These are phyloP conservation scores for Kandelia obovata DNA, from an alignment of 345 rosid genomes.

Conservation along the genomic window DNA sequence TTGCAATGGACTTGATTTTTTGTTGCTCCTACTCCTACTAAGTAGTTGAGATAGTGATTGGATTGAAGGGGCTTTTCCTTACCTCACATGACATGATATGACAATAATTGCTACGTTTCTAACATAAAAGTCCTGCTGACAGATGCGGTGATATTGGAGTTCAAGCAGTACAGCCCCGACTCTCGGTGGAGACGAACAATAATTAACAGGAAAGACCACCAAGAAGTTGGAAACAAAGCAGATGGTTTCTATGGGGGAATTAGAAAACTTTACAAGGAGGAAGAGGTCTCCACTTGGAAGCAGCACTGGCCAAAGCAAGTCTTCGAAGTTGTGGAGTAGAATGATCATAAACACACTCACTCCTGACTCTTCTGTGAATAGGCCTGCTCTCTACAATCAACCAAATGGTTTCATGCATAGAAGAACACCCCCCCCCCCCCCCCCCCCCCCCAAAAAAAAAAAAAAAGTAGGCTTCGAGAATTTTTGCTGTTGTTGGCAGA, in stretches of 20 bases:
- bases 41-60: too few relatives aligned
- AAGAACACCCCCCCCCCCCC: not conserved
- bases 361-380: not conserved
- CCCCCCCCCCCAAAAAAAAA: too few relatives aligned
- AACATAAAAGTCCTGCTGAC: conserved; percentile 26
- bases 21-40: too few relatives aligned
- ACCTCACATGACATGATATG: not conserved
- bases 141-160: conserved; percentile 60
- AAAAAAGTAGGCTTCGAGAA: not conserved
- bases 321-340: conserved; percentile 33
- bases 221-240: conserved; percentile 78
- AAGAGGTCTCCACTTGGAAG: conserved; percentile 68
- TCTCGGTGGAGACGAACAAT: conserved; percentile 70
- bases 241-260: conserved; percentile 93
- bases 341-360: not conserved
- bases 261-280: conserved; percentile 50
- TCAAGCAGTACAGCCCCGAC: conserved; percentile 66
- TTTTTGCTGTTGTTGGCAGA: not conserved
- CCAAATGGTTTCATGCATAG: not conserved
- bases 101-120: not conserved
- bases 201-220: conserved; percentile 56
- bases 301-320: conserved; percentile 62
- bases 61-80: too few relatives aligned
- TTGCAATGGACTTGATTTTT: too few relatives aligned
- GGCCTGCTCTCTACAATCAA: not conserved